A percentile compares a stretch with the other conserved stretches of the same genome.
phyloP scores from a whole-genome alignment of 2,329 filamentous ascomycete genomes.

The Chlorencoelia australis region DNA sequence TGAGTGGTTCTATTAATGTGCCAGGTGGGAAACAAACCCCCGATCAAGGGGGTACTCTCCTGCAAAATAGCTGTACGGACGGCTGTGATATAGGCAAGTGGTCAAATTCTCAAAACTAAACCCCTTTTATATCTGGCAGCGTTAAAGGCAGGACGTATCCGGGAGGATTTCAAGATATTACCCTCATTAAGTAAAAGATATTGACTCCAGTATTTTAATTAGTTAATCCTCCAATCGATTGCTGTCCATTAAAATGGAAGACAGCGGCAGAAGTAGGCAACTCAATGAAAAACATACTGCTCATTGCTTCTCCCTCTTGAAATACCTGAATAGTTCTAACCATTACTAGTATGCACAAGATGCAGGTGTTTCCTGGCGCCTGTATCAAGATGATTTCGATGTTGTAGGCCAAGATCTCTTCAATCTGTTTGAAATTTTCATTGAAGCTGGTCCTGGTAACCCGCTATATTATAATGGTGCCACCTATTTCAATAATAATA shows the following conservation, averaged over 20 bases:
- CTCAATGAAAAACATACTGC: too few relatives aligned
- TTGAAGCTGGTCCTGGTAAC: conserved; percentile 29
- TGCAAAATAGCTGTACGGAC: conserved; percentile 28
- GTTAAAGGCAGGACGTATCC: too few relatives aligned
- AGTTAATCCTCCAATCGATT: too few relatives aligned
- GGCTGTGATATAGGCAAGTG: too few relatives aligned
- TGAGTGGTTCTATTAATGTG: conserved; percentile 33
- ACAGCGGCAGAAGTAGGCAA: conserved; percentile 34
- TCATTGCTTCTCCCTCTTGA: too few relatives aligned
- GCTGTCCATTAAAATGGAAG: conserved; percentile 38
- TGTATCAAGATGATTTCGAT: conserved; percentile 36
- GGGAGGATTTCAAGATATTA: too few relatives aligned
- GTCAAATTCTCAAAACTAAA: too few relatives aligned
- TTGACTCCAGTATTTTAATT: too few relatives aligned
- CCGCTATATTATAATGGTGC: conserved; percentile 31
- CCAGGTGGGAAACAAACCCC: conserved; percentile 31
- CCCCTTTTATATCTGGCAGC: too few relatives aligned
- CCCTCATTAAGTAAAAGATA: too few relatives aligned
- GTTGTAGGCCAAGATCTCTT: conserved; percentile 39
- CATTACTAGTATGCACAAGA: too few relatives aligned
- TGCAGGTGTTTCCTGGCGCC: conserved; percentile 35
- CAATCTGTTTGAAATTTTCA: conserved; percentile 35
- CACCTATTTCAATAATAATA: conserved; percentile 21
- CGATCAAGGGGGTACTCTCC: conserved; percentile 31
- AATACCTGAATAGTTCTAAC: too few relatives aligned